phyloP scores from a whole-genome alignment of 2,329 filamentous ascomycete genomes.

The Tolypocladium tundrense region DNA sequence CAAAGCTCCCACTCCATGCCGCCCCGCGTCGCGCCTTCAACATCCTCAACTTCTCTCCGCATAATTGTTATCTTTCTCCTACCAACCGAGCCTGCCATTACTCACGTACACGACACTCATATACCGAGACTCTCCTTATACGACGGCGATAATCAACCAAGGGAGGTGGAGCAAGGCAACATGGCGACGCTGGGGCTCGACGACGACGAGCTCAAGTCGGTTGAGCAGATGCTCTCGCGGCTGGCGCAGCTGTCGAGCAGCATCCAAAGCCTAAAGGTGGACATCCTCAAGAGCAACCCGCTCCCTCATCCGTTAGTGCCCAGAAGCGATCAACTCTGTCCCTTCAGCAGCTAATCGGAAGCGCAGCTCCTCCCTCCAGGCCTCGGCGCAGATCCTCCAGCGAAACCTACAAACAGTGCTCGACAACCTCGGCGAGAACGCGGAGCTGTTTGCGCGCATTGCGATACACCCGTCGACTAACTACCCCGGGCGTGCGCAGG shows the following conservation, averaged over 20 bases:
- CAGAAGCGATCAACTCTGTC: neutral
- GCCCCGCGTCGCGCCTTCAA: neutral
- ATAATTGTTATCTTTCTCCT: neutral
- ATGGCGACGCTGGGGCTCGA: conserved; percentile 39
- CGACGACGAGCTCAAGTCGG: conserved; percentile 52
- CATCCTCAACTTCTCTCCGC: neutral
- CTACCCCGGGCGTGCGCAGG: conserved; percentile 61
- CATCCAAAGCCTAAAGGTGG: conserved; percentile 52
- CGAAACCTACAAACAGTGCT: conserved; percentile 59
- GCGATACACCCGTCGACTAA: conserved; percentile 68
- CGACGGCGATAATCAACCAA: neutral
- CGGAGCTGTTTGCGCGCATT: conserved; percentile 56
- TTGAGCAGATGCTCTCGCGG: conserved; percentile 61
- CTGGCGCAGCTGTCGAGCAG: conserved; percentile 60
- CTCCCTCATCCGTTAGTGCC: conserved; percentile 54
- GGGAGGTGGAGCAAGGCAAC: neutral
- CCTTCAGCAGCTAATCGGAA: neutral
- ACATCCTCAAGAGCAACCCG: conserved; percentile 51
- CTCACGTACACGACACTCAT: neutral
- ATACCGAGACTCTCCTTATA: too few species aligned
- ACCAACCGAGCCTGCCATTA: neutral
- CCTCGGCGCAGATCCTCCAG: conserved; percentile 61
- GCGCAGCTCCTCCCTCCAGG: conserved; percentile 59
- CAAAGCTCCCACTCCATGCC: neutral
- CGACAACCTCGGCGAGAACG: conserved; percentile 53